Evolutionary conservation across 805 yeast species (phyloP).

Genomic region (Blastobotrys chiropterorum): DNA sequence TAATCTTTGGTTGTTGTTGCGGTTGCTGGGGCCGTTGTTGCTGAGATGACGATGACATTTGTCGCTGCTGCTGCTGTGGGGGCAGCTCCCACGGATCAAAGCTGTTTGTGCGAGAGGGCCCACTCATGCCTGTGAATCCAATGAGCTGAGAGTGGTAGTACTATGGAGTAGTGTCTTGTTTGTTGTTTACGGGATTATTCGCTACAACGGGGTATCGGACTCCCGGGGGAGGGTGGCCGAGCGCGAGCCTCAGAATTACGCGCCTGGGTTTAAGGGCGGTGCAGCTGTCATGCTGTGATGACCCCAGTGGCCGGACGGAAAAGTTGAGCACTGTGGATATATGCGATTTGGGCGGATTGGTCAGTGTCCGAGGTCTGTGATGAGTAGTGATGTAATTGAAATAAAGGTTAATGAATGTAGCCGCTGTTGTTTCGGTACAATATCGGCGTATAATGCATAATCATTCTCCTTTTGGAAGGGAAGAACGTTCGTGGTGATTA

Average conservation of each 20-base stretch:
- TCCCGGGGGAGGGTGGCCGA: neutral
- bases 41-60: neutral
- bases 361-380: too few relatives aligned
- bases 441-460: too few relatives aligned
- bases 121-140: neutral
- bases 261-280: neutral
- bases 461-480: too few relatives aligned
- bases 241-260: neutral
- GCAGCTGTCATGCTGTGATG: neutral
- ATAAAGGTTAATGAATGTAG: too few relatives aligned
- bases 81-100: neutral
- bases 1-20: constrained; percentile 4
- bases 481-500: too few relatives aligned
- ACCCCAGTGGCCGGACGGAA: too few relatives aligned
- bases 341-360: too few relatives aligned
- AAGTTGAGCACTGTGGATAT: too few relatives aligned
- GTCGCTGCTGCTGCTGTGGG: neutral
- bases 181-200: neutral
- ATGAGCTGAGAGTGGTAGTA: neutral
- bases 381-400: too few relatives aligned
- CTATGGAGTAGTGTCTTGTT: neutral
- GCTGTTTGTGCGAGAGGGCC: neutral
- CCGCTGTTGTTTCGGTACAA: too few relatives aligned
- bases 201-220: neutral
- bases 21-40: neutral